A percentile compares a stretch with the other conserved stretches of the same genome.
Evolutionary conservation across 2,329 filamentous ascomycete genomes (phyloP).

Genomic region (Aspergillus felis): DNA sequence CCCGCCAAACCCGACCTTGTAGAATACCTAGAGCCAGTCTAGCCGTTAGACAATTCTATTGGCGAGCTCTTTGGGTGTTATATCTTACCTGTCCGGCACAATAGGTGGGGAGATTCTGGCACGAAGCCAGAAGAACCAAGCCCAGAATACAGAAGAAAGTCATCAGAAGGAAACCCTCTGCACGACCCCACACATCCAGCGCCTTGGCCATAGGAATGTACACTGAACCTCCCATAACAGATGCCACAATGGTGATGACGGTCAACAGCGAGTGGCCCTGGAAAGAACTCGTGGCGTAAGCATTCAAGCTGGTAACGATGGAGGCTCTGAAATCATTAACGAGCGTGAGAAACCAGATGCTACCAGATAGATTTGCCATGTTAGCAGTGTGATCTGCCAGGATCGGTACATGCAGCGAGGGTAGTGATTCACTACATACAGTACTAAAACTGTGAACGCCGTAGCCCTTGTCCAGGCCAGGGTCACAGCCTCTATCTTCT

Average conservation of each 20-base stretch:
- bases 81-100: constrained; percentile 50
- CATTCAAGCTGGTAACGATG: constrained; percentile 39
- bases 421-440: constrained; percentile 26
- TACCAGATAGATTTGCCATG: constrained; percentile 11
- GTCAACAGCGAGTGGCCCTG: constrained; percentile 52
- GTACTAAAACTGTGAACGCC: constrained; percentile 35
- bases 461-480: constrained; percentile 42
- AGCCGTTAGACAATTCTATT: neutral
- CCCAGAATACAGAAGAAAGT: constrained; percentile 45
- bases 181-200: constrained; percentile 60
- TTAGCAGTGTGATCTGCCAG: neutral
- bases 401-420: neutral
- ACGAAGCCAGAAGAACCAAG: constrained; percentile 60
- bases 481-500: constrained; percentile 43
- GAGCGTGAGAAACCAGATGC: constrained; percentile 43
- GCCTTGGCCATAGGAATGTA: constrained; percentile 61
- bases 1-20: constrained; percentile 52
- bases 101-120: constrained; percentile 58
- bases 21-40: constrained; percentile 47
- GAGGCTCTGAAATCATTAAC: constrained; percentile 41
- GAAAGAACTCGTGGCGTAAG: constrained; percentile 52
- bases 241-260: constrained; percentile 53
- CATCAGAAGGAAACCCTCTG: constrained; percentile 54
- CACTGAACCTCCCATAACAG: constrained; percentile 53
- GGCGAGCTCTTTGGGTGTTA: neutral